A percentile compares a stretch with the other conserved stretches of the same genome.
Conservation (phyloP, 2,329 filamentous ascomycete genomes). For the Pestalotiopsis sp. region DNA sequence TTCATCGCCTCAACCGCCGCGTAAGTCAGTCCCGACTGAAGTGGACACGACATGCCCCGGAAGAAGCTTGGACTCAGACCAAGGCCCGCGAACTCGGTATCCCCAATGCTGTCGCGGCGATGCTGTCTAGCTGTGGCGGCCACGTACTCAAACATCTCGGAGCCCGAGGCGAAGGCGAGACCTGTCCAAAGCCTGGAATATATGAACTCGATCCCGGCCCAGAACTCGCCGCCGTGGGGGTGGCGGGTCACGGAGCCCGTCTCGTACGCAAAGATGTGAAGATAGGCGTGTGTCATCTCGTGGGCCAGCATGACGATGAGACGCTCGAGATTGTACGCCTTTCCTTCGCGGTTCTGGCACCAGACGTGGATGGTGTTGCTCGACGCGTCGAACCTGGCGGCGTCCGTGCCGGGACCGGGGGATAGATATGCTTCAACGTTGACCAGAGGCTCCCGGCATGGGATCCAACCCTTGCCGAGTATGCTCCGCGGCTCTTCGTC, state of each 20-base stretch:
- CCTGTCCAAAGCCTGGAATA: not conserved
- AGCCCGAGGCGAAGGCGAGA: not conserved
- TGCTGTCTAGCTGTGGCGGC: not conserved
- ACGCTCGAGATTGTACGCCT: not conserved
- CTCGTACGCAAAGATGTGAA: not conserved
- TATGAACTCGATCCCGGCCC: not conserved
- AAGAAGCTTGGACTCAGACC: not conserved
- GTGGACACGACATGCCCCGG: not conserved
- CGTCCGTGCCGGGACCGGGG: not conserved
- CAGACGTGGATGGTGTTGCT: not conserved
- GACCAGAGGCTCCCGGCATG: not conserved
- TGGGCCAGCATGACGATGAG: not conserved
- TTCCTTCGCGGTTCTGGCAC: not conserved
- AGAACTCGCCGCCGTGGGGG: not conserved
- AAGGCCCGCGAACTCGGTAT: not conserved
- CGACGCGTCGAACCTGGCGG: not conserved
- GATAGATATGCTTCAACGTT: not conserved
- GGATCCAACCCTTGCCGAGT: not conserved
- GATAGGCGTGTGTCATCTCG: not conserved
- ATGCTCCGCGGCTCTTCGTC: not conserved
- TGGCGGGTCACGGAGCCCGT: not conserved
- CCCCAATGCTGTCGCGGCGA: not conserved
- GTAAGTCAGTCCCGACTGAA: not conserved
- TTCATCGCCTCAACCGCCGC: not conserved
- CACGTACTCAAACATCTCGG: not conserved